Evolutionary conservation across 345 rosid species (phyloP), one percentile per base, ranked within the genome.

Genomic region (Salix udensis): DNA sequence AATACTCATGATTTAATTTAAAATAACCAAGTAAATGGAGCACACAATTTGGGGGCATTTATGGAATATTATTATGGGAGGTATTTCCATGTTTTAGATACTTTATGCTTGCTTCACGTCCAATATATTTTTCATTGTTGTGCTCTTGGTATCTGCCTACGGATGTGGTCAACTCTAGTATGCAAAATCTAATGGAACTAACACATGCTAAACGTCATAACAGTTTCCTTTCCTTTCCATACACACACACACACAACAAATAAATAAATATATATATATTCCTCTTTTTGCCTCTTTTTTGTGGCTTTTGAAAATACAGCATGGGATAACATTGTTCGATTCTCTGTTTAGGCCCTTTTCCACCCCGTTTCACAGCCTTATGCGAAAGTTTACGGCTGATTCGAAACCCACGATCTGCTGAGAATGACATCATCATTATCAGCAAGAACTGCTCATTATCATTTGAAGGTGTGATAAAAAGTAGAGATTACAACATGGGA

Each of bases 261-360:
- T 4, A 34, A 0, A 34, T 5, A 34, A 0, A 34, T 26, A 28
- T 28, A 28, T 28, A 28, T 28, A 28, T 28, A 28, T 28, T 67
- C 23, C 50, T 39, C 46, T 0, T 21, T 10, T 67, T 34, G 6
- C 50, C 50, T 3, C 11, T 72, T 21, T 71, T 34, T 16, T 6
- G 31, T 34, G 46, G 46, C 74, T 71, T 71, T 71, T 71, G 65
- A 21, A 24, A 34, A 10, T 0, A 30, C 23, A 23, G 36, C 10
- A 34, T 8, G 8, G 37, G 76, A 74, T 74, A 64, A 46, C 70
- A 64, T 74, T 74, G 46, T 74, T 74, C 75, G 52, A 58, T 72
- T 58, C 67, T 55, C 37, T 72, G 9, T 36, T 6, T 23, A 2
- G 12, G 55, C 44, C 74, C 21, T 53, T 6, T 6, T 16, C 39